A percentile compares a stretch with the other conserved stretches of the same genome.
These are phyloP conservation scores for Aureobasidium sp. DNA, from an alignment of 2,329 filamentous ascomycete genomes.

Conservation along the genomic window DNA sequence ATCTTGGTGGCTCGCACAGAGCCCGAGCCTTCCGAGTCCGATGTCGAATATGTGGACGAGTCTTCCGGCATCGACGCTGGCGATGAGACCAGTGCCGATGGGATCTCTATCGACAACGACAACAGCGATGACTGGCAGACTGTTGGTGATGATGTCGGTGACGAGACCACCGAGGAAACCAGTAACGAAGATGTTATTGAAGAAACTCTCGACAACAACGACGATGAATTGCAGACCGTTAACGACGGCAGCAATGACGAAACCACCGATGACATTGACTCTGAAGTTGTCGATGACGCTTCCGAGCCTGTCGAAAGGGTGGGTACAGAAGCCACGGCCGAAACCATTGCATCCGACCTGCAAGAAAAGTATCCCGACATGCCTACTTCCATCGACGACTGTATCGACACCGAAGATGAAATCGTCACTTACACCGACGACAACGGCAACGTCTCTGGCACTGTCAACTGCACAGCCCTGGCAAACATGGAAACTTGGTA, in stretches of 20 bases:
- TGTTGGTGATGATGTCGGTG: no score
- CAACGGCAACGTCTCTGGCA: background rate
- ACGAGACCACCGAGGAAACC: no score
- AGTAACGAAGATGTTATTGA: no score
- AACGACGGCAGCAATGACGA: no score
- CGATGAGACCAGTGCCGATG: background rate
- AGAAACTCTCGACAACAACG: no score
- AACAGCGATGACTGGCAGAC: no score
- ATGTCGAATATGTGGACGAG: background rate
- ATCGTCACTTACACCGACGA: background rate
- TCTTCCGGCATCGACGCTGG: background rate
- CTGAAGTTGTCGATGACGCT: background rate
- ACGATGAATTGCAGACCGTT: no score
- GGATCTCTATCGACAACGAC: no score
- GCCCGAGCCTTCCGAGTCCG: background rate
- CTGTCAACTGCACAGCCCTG: background rate
- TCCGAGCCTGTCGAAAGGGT: background rate
- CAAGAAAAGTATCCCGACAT: background rate
- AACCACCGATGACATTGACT: no score
- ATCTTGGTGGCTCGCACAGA: no score
- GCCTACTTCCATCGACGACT: background rate
- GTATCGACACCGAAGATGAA: background rate
- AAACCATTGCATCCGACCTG: background rate
- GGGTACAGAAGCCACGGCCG: background rate
- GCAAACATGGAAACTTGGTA: background rate